Percentiles rank a stretch among this genome's conserved stretches.
phyloP scores from a whole-genome alignment of 345 rosid genomes.

The Passiflora organensis region DNA sequence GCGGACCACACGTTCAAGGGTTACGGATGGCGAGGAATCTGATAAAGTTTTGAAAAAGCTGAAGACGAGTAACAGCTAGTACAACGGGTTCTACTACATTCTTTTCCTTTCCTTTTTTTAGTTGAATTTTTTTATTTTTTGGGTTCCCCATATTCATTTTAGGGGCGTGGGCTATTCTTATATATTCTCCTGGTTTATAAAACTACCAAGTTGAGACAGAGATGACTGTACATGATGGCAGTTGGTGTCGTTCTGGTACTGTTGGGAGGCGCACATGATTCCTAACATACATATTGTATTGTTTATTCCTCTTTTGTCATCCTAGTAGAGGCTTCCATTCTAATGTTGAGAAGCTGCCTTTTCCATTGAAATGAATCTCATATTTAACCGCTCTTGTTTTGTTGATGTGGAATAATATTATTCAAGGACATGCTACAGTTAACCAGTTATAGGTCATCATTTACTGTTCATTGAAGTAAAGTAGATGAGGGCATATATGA shows the following conservation, averaged over 20 bases:
- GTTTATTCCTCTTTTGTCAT: slow-evolving; percentile 13
- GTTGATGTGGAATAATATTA: too few relatives aligned
- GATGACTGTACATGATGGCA: slow-evolving; percentile 40
- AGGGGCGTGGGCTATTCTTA: slow-evolving; percentile 15
- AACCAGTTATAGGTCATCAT: too few relatives aligned
- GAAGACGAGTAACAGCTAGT: slow-evolving; percentile 36
- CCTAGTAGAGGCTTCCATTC: slow-evolving; percentile 14
- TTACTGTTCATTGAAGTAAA: too few relatives aligned
- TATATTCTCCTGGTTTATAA: slow-evolving; percentile 26
- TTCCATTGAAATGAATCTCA: background rate
- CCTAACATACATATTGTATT: slow-evolving; percentile 15
- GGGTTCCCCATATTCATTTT: slow-evolving; percentile 4
- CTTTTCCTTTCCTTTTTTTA: slow-evolving; percentile 13
- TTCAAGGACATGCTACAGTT: too few relatives aligned
- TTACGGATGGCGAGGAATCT: slow-evolving; percentile 23
- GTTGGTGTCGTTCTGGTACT: slow-evolving; percentile 15
- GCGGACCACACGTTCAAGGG: slow-evolving; percentile 29
- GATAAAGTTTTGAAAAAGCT: slow-evolving; percentile 46
- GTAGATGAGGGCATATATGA: too few relatives aligned
- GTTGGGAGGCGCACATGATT: slow-evolving; percentile 27
- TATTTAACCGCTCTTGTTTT: too few relatives aligned
- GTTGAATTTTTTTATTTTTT: slow-evolving; percentile 30
- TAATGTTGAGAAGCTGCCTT: slow-evolving; percentile 24
- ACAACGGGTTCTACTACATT: background rate
- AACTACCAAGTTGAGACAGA: slow-evolving; percentile 26